Percentiles rank a stretch among this genome's conserved stretches.
phyloP scores from a whole-genome alignment of 768 basidiomycete species.

The Serendipita sp. region DNA sequence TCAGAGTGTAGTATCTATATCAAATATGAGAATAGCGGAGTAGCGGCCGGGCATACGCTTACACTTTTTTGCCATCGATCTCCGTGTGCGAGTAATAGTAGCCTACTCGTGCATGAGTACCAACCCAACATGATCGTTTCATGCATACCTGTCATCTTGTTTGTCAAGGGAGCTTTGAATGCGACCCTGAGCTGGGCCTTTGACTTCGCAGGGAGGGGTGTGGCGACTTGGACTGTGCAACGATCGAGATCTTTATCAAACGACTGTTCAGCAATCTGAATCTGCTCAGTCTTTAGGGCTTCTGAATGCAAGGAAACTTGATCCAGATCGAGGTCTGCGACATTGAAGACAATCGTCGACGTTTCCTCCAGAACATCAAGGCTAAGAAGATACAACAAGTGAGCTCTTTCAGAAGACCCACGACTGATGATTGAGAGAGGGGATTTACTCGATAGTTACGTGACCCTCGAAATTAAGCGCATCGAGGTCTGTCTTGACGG shows the following conservation, averaged over 20 bases:
- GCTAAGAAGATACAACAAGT: slow-evolving; percentile 22
- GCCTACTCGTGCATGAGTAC: slow-evolving; percentile 15
- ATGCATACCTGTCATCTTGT: slow-evolving; percentile 51
- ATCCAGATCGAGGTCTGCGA: slow-evolving; percentile 41
- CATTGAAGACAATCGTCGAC: slow-evolving; percentile 48
- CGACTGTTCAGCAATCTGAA: slow-evolving; percentile 26
- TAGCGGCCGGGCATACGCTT: slow-evolving; percentile 8
- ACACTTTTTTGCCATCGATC: slow-evolving; percentile 43
- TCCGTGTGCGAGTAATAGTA: slow-evolving; percentile 63
- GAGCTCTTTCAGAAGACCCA: background rate
- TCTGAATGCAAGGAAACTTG: slow-evolving; percentile 42
- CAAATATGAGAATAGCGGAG: background rate
- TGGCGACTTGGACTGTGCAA: slow-evolving; percentile 41
- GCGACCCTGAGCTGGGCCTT: slow-evolving; percentile 54
- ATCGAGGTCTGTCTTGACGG: slow-evolving; percentile 68
- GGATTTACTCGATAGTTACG: slow-evolving; percentile 49
- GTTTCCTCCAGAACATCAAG: slow-evolving; percentile 50
- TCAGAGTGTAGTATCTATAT: slow-evolving; percentile 44
- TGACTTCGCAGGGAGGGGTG: slow-evolving; percentile 45
- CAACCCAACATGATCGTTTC: slow-evolving; percentile 8
- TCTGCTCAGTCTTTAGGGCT: slow-evolving; percentile 33
- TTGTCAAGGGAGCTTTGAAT: slow-evolving; percentile 52
- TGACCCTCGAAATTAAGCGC: slow-evolving; percentile 61
- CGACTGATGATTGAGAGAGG: background rate
- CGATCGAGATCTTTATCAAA: slow-evolving; percentile 53